These are phyloP conservation scores for Naganishia friedmannii DNA, from an alignment of 768 basidiomycete species.

Conservation along the genomic window DNA sequence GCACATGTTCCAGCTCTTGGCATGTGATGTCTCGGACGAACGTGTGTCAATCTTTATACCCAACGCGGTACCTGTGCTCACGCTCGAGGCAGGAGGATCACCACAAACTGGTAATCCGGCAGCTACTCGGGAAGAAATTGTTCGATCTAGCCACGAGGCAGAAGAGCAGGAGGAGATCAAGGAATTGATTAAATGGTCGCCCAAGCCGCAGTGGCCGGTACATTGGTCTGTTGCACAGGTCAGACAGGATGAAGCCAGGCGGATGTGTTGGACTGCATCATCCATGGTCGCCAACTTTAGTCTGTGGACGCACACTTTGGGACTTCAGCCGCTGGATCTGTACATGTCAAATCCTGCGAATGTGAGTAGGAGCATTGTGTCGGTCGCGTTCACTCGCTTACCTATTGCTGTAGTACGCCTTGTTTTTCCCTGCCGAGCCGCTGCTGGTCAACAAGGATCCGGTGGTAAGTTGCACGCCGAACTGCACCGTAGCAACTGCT, in stretches of 20 bases:
- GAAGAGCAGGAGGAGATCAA: slow-evolving; percentile 16
- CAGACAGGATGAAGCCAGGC: slow-evolving; percentile 28
- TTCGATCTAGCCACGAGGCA: slow-evolving; percentile 14
- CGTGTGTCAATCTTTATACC: slow-evolving; percentile 29
- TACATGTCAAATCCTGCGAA: slow-evolving; percentile 30
- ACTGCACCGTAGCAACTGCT: background rate
- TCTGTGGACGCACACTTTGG: slow-evolving; percentile 18
- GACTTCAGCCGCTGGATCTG: slow-evolving; percentile 20
- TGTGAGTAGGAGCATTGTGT: slow-evolving; percentile 15
- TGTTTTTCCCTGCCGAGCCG: slow-evolving; percentile 33
- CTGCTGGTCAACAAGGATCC: slow-evolving; percentile 26
- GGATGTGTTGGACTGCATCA: slow-evolving; percentile 29
- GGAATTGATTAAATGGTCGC: slow-evolving; percentile 27
- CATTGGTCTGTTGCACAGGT: slow-evolving; percentile 25
- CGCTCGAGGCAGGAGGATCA: background rate
- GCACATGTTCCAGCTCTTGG: slow-evolving; percentile 28
- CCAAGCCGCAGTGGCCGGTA: slow-evolving; percentile 27
- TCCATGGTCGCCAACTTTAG: slow-evolving; percentile 28
- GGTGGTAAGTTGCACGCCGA: background rate
- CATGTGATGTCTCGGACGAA: slow-evolving; percentile 25
- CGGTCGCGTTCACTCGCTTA: background rate
- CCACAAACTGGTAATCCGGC: background rate
- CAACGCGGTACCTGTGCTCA: slow-evolving; percentile 24
- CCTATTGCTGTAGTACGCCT: slow-evolving; percentile 19
- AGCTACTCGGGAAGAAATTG: slow-evolving; percentile 1